Percentiles rank a stretch among this genome's conserved stretches.
Conservation (phyloP, 75 land plant species). For the Pseudotsuga menziesii region DNA sequence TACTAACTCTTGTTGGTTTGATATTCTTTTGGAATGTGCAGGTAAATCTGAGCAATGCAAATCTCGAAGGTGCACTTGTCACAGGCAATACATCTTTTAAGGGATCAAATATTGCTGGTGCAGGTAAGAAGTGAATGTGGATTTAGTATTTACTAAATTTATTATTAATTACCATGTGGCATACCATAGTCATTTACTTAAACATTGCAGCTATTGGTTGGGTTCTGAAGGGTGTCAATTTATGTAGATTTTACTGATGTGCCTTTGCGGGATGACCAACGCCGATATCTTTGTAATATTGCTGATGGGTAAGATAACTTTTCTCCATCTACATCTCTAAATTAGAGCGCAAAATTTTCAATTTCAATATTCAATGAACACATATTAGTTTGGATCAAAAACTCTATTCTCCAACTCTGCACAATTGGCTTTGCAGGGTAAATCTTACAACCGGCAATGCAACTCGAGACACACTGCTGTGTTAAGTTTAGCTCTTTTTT, state of each 20-base stretch:
- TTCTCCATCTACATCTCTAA: neutral
- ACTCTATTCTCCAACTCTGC: neutral
- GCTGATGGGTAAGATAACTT: constrained; percentile 72
- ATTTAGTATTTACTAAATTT: neutral
- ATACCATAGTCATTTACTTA: neutral
- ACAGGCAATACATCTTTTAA: constrained; percentile 96
- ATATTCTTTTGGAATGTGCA: constrained; percentile 12
- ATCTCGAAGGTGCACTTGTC: constrained; percentile 89
- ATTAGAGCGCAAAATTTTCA: neutral
- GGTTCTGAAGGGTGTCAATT: neutral
- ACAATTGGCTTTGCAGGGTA: constrained; percentile 40
- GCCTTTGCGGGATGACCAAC: constrained; percentile 90
- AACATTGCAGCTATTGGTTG: neutral
- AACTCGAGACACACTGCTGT: constrained; percentile 85
- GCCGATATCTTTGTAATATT: constrained; percentile 75
- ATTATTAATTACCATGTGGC: neutral
- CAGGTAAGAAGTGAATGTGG: constrained; percentile 46
- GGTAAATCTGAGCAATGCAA: constrained; percentile 94
- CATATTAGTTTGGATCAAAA: neutral
- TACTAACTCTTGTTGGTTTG: neutral
- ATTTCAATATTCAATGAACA: neutral
- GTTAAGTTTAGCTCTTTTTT: constrained; percentile 20
- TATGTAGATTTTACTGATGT: constrained; percentile 90
- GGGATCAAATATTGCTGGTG: constrained; percentile 80
- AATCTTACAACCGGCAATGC: constrained; percentile 90